A percentile compares a stretch with the other conserved stretches of the same genome.
Evolutionary conservation across 331 rosid species (phyloP).

Genomic region (Rhamnella rubrinervis): DNA sequence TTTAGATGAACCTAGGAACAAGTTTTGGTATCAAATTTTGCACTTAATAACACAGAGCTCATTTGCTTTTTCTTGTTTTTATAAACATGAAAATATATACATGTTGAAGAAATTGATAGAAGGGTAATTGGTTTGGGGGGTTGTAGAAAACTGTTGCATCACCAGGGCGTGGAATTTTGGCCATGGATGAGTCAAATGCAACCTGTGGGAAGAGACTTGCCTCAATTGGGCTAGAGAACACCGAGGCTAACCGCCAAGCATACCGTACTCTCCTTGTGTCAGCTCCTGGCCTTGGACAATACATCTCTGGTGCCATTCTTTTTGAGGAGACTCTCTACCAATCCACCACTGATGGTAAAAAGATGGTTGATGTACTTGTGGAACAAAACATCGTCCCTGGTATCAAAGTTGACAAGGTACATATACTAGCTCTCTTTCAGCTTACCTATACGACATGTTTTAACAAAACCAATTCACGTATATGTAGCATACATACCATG

Average conservation of each 20-base stretch:
- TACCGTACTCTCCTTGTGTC: constrained; percentile 72
- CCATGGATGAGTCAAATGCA: constrained; percentile 92
- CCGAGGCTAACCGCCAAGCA: constrained; percentile 85
- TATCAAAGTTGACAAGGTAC: constrained; percentile 84
- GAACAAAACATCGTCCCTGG: constrained; percentile 75
- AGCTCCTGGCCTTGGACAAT: constrained; percentile 61
- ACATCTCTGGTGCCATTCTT: constrained; percentile 83
- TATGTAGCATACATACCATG: neutral
- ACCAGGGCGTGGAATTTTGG: constrained; percentile 93
- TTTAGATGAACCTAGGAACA: no score
- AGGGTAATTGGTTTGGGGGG: neutral
- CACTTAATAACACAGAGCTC: no score
- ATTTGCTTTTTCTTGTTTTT: neutral
- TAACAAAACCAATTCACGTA: no score
- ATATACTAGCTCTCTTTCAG: neutral
- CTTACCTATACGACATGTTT: neutral
- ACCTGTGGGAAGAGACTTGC: constrained; percentile 89
- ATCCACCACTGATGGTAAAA: constrained; percentile 67
- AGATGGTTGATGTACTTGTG: constrained; percentile 67
- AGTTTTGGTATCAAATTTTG: no score
- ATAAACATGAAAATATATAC: neutral
- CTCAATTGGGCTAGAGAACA: constrained; percentile 85
- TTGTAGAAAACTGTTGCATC: constrained; percentile 74
- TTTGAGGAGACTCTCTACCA: constrained; percentile 92
- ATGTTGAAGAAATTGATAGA: neutral